Base-by-base conservation (phyloP, 768 basidiomycete genomes). In the Mycena rosella region DNA sequence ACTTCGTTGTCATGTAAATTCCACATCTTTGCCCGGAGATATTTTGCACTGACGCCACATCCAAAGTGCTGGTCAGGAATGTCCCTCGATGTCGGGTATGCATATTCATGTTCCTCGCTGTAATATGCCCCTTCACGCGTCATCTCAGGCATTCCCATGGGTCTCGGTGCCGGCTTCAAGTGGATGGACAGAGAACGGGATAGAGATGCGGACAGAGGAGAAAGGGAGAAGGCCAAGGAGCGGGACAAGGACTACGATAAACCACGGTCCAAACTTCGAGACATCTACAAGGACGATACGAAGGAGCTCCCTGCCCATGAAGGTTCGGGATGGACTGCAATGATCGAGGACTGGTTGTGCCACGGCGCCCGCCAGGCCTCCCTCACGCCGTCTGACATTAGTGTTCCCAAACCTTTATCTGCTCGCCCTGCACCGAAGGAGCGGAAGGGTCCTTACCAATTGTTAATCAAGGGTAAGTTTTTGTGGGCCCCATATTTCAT, bases 141-240 rank as follows among this genome's bases (percentile, higher is more conserved):
- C 58, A 32, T 62, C 26, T 15, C 61, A 91, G 91, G 92, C 24
- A 89, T 94, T 49, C 93, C 93, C 7, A 89, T 90, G 87, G 93
- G 90, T 15, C 79, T 94, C 10, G 91, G 90, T 42, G 93, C 93
- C 24, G 90, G 91, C 48, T 89, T 94, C 78, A 93, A 89, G 74
- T 81, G 90, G n/a, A 83, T 86, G 64, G 86, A 87, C 64, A 81
- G 85, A 65, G 88, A 86, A 34, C 78, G 70, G 68, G 82, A 78
- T 24, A 83, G 74, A 57, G 81, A 82, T 8, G 79, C 77, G 38
- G 81, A 83, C 30, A 58, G 52, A 0, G 78, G 75, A 68, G 80
- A 85, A 36, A 78, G 78, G 65, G 86, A 85, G n/a, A 81, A 81
- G 53, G 78, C 74, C 18, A 76, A 72, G 32, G 74, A 74, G 36